phyloP scores from a whole-genome alignment of 2,329 filamentous ascomycete species.

The Fusarium oligoseptatum region DNA sequence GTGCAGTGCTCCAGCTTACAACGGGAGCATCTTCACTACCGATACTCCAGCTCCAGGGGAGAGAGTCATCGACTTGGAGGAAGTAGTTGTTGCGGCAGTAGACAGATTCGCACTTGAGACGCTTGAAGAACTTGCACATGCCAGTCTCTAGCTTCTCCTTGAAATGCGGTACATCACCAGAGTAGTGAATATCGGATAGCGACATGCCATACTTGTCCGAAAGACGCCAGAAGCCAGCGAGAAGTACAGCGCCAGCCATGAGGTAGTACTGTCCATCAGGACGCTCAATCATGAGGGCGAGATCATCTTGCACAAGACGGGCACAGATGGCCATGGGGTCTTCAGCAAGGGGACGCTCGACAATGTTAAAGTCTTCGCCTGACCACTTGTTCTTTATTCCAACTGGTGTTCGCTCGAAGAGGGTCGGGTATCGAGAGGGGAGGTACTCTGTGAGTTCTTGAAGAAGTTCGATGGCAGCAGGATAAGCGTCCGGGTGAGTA shows the following conservation, averaged over 20 bases:
- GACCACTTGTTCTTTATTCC: conserved; percentile 81
- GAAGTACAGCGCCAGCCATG: conserved; percentile 79
- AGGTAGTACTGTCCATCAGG: conserved; percentile 85
- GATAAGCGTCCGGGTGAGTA: conserved; percentile 78
- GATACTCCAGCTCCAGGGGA: conserved; percentile 83
- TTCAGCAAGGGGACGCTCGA: conserved; percentile 73
- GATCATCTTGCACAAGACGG: conserved; percentile 82
- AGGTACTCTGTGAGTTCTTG: conserved; percentile 81
- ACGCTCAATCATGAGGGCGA: conserved; percentile 85
- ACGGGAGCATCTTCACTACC: conserved; percentile 75
- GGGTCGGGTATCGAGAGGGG: conserved; percentile 78
- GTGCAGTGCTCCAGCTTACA: conserved; percentile 80
- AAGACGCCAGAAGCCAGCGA: conserved; percentile 87
- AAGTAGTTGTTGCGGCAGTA: conserved; percentile 84
- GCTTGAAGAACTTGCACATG: conserved; percentile 85
- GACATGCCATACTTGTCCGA: conserved; percentile 86
- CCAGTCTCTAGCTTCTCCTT: conserved; percentile 79
- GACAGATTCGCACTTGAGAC: conserved; percentile 76
- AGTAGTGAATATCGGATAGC: conserved; percentile 83
- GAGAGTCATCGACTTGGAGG: conserved; percentile 83
- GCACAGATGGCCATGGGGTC: conserved; percentile 84
- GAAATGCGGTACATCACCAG: conserved; percentile 80
- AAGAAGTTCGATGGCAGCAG: conserved; percentile 80
- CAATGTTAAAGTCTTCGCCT: conserved; percentile 78
- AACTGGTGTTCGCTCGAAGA: conserved; percentile 73